Evolutionary conservation across 2,329 filamentous ascomycete species (phyloP).

Genomic region (Seiridium unicorne): DNA sequence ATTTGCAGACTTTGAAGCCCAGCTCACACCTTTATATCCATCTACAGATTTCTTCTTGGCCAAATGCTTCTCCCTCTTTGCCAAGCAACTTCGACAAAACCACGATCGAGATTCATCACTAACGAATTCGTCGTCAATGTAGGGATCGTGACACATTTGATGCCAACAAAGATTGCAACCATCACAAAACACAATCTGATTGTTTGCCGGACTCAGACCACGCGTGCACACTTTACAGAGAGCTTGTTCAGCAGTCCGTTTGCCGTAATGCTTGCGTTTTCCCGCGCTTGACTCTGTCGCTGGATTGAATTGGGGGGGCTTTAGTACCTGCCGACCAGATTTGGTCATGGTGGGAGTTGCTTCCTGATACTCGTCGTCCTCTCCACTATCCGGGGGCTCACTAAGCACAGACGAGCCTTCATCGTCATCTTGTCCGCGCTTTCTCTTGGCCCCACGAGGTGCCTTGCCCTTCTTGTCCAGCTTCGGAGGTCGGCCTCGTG

Average conservation of each 20-base stretch:
- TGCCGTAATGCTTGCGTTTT: conserved; percentile 46
- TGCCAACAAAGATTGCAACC: conserved; percentile 79
- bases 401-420: conserved; percentile 23
- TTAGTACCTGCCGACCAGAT: conserved; percentile 70
- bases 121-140: conserved; percentile 68
- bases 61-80: conserved; percentile 42
- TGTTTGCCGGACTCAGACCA: conserved; percentile 68
- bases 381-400: conserved; percentile 26
- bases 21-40: conserved; percentile 33
- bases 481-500: conserved; percentile 14
- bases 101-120: conserved; percentile 66
- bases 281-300: conserved; percentile 36
- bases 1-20: conserved; percentile 34
- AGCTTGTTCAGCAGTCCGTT: conserved; percentile 58
- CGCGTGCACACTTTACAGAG: conserved; percentile 73
- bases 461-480: conserved; percentile 15
- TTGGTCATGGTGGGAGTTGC: conserved; percentile 67
- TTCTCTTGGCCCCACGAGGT: conserved; percentile 29
- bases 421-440: conserved; percentile 26
- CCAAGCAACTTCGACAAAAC: conserved; percentile 65
- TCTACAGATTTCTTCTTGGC: conserved; percentile 36
- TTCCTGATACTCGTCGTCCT: conserved; percentile 15
- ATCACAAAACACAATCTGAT: conserved; percentile 85
- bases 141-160: conserved; percentile 76
- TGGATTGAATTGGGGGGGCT: conserved; percentile 63